A percentile compares a stretch with the other conserved stretches of the same genome.
Conservation (phyloP, 768 basidiomycete species). For the Clitopilus hobsonii region DNA sequence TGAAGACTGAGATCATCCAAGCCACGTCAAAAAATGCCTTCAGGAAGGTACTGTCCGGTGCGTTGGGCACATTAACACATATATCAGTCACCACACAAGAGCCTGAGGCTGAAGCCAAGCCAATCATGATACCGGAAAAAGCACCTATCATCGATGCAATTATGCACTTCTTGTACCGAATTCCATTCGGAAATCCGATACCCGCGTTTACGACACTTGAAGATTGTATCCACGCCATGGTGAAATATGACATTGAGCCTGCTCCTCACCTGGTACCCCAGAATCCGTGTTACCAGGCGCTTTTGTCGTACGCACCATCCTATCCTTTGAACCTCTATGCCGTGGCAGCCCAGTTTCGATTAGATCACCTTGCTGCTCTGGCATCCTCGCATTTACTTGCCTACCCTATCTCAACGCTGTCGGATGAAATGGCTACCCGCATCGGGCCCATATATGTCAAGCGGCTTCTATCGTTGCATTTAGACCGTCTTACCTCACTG, state of each 20-base stretch:
- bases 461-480: slow-evolving; percentile 49
- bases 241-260: slow-evolving; percentile 35
- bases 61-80: slow-evolving; percentile 1
- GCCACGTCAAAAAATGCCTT: slow-evolving; percentile 16
- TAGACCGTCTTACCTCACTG: slow-evolving; percentile 48
- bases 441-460: slow-evolving; percentile 53
- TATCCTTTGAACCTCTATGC: slow-evolving; percentile 44
- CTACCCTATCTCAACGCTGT: slow-evolving; percentile 37
- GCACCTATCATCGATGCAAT: slow-evolving; percentile 26
- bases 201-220: slow-evolving; percentile 20
- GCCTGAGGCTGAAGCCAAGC: background rate
- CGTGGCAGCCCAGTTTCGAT: slow-evolving; percentile 37
- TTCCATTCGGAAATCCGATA: slow-evolving; percentile 18
- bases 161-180: slow-evolving; percentile 26
- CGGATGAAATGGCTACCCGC: slow-evolving; percentile 37
- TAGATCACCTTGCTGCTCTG: slow-evolving; percentile 45
- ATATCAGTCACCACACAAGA: background rate
- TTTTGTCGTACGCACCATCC: slow-evolving; percentile 38
- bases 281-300: slow-evolving; percentile 31
- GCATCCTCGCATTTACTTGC: slow-evolving; percentile 45
- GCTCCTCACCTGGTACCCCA: slow-evolving; percentile 22
- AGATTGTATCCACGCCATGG: slow-evolving; percentile 18
- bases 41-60: background rate
- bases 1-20: slow-evolving; percentile 14
- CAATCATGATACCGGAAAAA: slow-evolving; percentile 18